Evolutionary conservation across 2,329 filamentous ascomycete genomes (phyloP), one percentile per base, ranked within the genome.

Genomic region (Talaromyces sp.): DNA sequence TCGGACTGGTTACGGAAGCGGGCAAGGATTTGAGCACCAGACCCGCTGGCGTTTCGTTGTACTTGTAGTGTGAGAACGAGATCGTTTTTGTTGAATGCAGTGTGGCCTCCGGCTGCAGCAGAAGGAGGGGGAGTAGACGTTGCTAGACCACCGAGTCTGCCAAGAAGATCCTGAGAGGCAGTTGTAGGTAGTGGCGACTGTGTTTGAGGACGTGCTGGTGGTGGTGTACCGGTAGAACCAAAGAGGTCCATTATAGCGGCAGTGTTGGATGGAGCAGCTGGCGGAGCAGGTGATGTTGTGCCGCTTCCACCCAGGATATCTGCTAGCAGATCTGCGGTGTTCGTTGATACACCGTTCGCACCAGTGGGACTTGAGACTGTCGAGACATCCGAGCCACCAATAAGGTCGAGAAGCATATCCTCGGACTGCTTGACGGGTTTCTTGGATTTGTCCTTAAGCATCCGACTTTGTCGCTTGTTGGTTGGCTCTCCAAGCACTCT

Each of bases 191-290:
- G 75, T 81, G 64, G 85, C 76, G 66, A 81, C 78, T 74, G 79
- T 13, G 59, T 50, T 50, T 62, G 64, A 72, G 76, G 78, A 67
- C 76, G 81, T 71, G 78, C 82, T 65, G 82, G 80, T 47, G 83
- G 81, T 59, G 82, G 81, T 16, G 82, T 78, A 64, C 77, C 75
- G 60, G 80, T 82, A 5, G 77, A 76, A 63, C 83, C 84, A 76
- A 98, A 97, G 22, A 99, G 84, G 74, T 96, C 94, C 91, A 98
- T 94, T 74, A 99, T 97, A 35, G 90, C 88, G 37, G 86, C 85
- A 59, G 87, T 82, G 70, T 88, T 90, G 57, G 84, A 85, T 68
- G 69, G 58, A 33, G 71, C 67, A 54, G 68, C 54, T 16, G 71
- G 84, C 82, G 71, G 87, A 78, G 73, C 84, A 52, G 61, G 50